Evolutionary conservation across 495 filamentous ascomycete species (phyloP).

Genomic region (Ramalina intermedia): DNA sequence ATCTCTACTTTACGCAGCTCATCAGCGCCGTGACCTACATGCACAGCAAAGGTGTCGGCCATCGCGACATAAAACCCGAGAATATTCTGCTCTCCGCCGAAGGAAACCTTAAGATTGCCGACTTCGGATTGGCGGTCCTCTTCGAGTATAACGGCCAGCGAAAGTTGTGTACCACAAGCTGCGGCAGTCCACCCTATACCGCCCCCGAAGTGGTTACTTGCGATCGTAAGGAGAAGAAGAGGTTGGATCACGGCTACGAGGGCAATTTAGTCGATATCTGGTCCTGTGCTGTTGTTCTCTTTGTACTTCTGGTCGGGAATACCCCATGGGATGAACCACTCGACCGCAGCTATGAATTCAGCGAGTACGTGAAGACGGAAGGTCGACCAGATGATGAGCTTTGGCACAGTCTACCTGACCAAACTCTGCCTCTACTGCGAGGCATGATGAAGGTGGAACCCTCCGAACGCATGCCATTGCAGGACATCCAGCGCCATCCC

Average conservation of each 20-base stretch:
- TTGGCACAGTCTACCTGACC: conserved; percentile 64
- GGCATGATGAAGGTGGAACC: conserved; percentile 87
- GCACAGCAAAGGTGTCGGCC: conserved; percentile 81
- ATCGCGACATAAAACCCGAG: conserved; percentile 84
- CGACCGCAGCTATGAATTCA: conserved; percentile 60
- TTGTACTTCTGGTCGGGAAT: conserved; percentile 88
- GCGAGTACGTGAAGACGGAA: conserved; percentile 67
- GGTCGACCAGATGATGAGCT: conserved; percentile 71
- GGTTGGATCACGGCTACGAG: conserved; percentile 50
- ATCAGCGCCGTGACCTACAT: conserved; percentile 84
- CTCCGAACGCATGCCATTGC: conserved; percentile 62
- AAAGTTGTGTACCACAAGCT: conserved; percentile 74
- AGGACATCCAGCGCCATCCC: conserved; percentile 80
- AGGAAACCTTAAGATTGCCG: conserved; percentile 87
- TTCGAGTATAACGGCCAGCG: conserved; percentile 73
- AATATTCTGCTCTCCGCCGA: conserved; percentile 71
- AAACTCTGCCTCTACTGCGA: conserved; percentile 73
- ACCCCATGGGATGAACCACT: conserved; percentile 97
- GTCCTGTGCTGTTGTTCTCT: conserved; percentile 93
- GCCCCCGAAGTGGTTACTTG: conserved; percentile 74
- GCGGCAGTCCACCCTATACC: conserved; percentile 93
- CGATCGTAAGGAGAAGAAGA: conserved; percentile 31
- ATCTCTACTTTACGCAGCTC: conserved; percentile 90
- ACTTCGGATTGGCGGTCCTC: conserved; percentile 91
- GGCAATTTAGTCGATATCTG: conserved; percentile 85